Percentiles rank a stretch among this genome's conserved stretches.
Conservation (phyloP, 1,284 basidiomycete genomes). For the Moniliophthora roreri region DNA sequence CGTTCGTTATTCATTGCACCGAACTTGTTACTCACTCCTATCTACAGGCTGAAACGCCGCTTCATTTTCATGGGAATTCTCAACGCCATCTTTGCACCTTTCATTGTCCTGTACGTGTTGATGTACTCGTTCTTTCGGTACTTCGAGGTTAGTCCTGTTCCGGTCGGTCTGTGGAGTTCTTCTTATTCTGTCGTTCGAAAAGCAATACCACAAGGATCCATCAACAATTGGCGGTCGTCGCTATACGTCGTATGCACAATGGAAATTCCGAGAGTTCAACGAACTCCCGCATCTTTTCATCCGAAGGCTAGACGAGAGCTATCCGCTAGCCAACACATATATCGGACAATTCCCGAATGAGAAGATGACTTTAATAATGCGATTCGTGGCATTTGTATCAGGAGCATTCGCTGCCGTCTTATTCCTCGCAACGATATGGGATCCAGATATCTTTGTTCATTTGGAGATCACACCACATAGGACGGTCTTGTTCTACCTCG, state of each 20-base stretch:
- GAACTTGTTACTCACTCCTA: conserved; percentile 1
- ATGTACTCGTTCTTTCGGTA: conserved; percentile 99
- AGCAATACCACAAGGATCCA: conserved; percentile 99
- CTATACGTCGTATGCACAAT: conserved; percentile 93
- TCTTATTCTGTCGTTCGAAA: conserved; percentile 8
- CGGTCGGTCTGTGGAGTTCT: conserved; percentile 8
- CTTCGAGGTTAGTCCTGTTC: conserved; percentile 73
- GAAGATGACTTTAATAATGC: conserved; percentile 84
- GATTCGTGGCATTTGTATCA: conserved; percentile 94
- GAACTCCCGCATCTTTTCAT: conserved; percentile 94
- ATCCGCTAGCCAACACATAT: conserved; percentile 90
- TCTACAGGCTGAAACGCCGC: conserved; percentile 70
- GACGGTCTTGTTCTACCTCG: conserved; percentile 92
- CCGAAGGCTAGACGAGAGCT: conserved; percentile 83
- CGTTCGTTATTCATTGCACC: conserved; percentile 26
- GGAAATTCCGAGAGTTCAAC: conserved; percentile 99
- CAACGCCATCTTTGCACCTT: conserved; percentile 94
- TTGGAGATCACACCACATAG: conserved; percentile 94
- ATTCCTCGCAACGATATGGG: conserved; percentile 86
- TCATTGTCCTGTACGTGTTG: conserved; percentile 95
- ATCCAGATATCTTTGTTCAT: conserved; percentile 89
- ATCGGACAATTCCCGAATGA: conserved; percentile 98
- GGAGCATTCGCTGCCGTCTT: conserved; percentile 97
- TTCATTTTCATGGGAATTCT: conserved; percentile 96
- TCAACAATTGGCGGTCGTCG: conserved; percentile 89